phyloP scores from a whole-genome alignment of 225 moss, liverwort and hornwort species.

The Pseudoscleropodium purum region DNA sequence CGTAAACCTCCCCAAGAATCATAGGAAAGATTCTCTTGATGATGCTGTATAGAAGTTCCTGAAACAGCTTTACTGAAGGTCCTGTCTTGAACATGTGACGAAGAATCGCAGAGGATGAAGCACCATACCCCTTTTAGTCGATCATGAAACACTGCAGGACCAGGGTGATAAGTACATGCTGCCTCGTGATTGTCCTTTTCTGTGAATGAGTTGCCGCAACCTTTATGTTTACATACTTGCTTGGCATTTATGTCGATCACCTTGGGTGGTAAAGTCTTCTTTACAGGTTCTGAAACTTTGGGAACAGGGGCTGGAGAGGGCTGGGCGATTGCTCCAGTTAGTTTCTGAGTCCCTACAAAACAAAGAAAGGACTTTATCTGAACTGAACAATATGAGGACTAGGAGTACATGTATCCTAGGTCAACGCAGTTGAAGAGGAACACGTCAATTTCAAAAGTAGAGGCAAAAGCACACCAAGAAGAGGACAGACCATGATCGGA shows the following conservation, averaged over 20 bases:
- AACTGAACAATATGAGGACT: not conserved
- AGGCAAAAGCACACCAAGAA: not conserved
- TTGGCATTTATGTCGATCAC: conserved; percentile 66
- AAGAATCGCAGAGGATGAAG: not conserved
- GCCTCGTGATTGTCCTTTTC: conserved; percentile 76
- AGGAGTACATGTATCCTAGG: not conserved
- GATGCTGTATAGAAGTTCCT: not conserved
- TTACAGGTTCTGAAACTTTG: conserved; percentile 6
- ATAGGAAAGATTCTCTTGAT: not conserved
- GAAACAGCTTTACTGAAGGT: not conserved
- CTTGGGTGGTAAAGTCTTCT: conserved; percentile 24
- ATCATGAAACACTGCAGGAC: conserved; percentile 87
- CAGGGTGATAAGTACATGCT: conserved; percentile 79
- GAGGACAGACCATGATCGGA: conserved; percentile 73
- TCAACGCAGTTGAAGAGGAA: not conserved
- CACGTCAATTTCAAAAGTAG: not conserved
- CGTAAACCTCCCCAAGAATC: not conserved
- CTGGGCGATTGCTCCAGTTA: not conserved
- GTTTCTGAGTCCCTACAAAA: conserved; percentile 11
- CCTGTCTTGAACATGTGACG: not conserved
- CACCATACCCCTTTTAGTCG: conserved; percentile 73
- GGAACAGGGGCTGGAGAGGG: not conserved
- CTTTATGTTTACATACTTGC: conserved; percentile 68
- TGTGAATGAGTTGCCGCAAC: conserved; percentile 72
- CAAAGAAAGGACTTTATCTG: not conserved